These are phyloP conservation scores for Penicillium decumbens DNA, from an alignment of 2,329 filamentous ascomycete species.

Conservation along the genomic window DNA sequence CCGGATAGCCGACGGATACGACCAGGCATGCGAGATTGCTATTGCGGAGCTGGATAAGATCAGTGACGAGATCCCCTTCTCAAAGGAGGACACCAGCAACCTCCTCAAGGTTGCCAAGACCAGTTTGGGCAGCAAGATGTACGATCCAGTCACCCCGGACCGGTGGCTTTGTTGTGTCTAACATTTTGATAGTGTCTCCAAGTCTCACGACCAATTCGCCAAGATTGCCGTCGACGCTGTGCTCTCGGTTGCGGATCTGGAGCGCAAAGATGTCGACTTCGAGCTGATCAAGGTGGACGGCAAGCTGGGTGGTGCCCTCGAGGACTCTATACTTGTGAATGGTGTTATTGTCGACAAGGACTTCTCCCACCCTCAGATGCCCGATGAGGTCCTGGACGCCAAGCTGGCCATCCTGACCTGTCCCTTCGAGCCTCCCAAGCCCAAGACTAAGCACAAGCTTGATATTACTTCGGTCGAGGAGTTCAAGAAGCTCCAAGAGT, in stretches of 20 bases:
- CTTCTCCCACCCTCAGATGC: constrained; percentile 99
- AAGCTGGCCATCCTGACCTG: constrained; percentile 97
- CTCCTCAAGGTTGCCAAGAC: constrained; percentile 93
- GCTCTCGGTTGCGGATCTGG: constrained; percentile 89
- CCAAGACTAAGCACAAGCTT: constrained; percentile 99
- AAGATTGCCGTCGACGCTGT: constrained; percentile 97
- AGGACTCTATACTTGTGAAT: constrained; percentile 92
- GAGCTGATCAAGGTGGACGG: constrained; percentile 99
- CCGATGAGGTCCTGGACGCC: constrained; percentile 86
- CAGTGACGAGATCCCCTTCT: constrained; percentile 85
- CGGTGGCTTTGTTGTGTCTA: constrained; percentile 6
- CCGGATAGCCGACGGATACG: constrained; percentile 95
- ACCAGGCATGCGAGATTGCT: constrained; percentile 94
- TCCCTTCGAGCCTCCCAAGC: constrained; percentile 97
- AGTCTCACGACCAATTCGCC: constrained; percentile 96
- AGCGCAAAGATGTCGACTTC: constrained; percentile 96
- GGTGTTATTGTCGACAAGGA: constrained; percentile 99
- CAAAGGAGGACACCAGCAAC: constrained; percentile 73
- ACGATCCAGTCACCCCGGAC: constrained; percentile 13
- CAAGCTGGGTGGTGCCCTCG: constrained; percentile 89
- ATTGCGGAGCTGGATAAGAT: constrained; percentile 89
- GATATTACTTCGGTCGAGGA: constrained; percentile 96
- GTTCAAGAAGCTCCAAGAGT: constrained; percentile 95
- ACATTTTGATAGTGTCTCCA: constrained; percentile 63
- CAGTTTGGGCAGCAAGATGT: constrained; percentile 93